Conservation (phyloP, 257 asterid species). For the Nicotiana tabacum region DNA sequence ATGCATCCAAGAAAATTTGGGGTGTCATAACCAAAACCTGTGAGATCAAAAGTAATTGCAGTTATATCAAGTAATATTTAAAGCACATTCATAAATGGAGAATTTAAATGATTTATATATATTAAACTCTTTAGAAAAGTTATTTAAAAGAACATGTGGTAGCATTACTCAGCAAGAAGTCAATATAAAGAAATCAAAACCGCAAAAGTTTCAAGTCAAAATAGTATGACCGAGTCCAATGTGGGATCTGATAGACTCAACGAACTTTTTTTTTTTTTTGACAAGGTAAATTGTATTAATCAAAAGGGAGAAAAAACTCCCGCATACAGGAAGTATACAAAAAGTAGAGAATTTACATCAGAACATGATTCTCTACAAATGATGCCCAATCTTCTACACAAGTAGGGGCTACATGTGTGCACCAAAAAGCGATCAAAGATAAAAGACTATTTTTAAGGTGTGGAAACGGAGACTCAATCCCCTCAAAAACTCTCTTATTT, state of each 20-base stretch:
- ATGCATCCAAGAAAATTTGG: constrained; percentile 68
- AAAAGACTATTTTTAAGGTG: too few species aligned
- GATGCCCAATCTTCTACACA: too few species aligned
- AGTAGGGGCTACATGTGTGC: too few species aligned
- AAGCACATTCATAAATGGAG: background rate
- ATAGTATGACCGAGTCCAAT: background rate
- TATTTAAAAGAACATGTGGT: background rate
- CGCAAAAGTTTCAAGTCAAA: background rate
- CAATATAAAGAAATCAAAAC: background rate
- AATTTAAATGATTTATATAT: background rate
- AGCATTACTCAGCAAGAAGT: background rate
- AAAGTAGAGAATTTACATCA: too few species aligned
- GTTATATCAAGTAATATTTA: background rate
- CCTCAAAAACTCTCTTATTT: too few species aligned
- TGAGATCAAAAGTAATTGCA: background rate
- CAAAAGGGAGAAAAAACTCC: too few species aligned
- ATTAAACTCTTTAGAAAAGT: background rate
- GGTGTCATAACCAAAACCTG: constrained; percentile 95
- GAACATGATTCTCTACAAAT: too few species aligned
- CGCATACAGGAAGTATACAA: too few species aligned
- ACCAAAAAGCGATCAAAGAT: too few species aligned
- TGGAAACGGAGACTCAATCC: too few species aligned
- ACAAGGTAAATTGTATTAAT: too few species aligned
- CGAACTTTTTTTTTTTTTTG: background rate
- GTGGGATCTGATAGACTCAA: background rate